Conservation (phyloP, 768 basidiomycete genomes). For the Russula virescens region DNA sequence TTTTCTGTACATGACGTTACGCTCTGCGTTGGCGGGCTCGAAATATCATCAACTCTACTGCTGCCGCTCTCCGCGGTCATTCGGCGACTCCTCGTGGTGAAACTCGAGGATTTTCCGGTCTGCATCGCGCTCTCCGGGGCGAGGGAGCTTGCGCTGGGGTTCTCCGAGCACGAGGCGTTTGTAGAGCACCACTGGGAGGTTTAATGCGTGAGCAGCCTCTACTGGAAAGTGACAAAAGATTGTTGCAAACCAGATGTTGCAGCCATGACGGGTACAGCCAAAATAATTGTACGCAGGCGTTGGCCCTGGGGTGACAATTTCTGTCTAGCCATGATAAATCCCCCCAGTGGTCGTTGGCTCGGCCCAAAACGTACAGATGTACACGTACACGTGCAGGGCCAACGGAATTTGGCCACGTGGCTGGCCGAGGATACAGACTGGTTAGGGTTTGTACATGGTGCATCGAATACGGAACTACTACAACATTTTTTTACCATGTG, state of each 20-base stretch:
- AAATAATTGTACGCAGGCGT: conserved; percentile 49
- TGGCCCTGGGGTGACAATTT: conserved; percentile 42
- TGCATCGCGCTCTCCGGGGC: conserved; percentile 19
- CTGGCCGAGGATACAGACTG: neutral
- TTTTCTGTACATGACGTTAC: neutral
- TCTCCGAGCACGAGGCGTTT: conserved; percentile 55
- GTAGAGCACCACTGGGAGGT: conserved; percentile 54
- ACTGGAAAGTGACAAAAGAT: conserved; percentile 4
- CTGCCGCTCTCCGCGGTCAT: neutral
- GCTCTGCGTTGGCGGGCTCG: neutral
- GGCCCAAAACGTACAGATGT: too few relatives aligned
- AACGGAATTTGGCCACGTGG: conserved; percentile 8
- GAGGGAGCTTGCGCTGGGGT: conserved; percentile 39
- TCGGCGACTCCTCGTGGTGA: conserved; percentile 18
- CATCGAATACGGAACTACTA: too few relatives aligned
- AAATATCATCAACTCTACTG: neutral
- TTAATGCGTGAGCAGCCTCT: conserved; percentile 10
- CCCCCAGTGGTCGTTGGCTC: too few relatives aligned
- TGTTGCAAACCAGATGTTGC: conserved; percentile 53
- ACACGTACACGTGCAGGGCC: too few relatives aligned
- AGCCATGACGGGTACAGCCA: conserved; percentile 58
- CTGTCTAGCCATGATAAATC: conserved; percentile 17
- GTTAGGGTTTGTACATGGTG: too few relatives aligned
- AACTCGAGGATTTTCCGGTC: conserved; percentile 20
- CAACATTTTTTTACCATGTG: neutral